These are phyloP conservation scores for Coprinellus aureogranulatus DNA, from an alignment of 768 basidiomycete genomes.

Conservation along the genomic window DNA sequence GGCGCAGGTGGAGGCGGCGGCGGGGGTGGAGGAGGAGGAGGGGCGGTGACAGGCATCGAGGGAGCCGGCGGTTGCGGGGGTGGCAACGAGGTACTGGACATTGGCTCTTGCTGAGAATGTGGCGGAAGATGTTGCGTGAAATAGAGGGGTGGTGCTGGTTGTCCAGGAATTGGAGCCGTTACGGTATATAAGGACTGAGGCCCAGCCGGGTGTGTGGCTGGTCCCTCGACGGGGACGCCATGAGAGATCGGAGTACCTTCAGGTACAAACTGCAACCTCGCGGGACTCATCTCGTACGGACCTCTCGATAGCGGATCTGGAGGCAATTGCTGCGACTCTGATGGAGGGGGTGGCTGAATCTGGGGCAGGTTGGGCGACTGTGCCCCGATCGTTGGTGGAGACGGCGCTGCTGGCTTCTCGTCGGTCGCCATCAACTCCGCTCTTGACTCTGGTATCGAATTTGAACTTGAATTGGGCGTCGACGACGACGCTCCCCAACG, in stretches of 20 bases:
- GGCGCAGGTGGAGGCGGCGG: no score
- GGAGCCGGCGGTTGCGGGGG: conserved; percentile 20
- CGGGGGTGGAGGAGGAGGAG: conserved; percentile 17
- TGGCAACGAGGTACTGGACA: conserved; percentile 18
- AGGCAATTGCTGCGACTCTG: conserved; percentile 32
- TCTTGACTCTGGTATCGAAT: neutral
- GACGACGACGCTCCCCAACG: neutral
- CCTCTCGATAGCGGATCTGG: conserved; percentile 29
- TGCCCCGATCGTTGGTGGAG: neutral
- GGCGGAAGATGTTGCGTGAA: conserved; percentile 17
- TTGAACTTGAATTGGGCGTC: neutral
- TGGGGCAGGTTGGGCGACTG: conserved; percentile 9
- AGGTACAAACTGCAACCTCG: conserved; percentile 37
- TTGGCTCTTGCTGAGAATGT: conserved; percentile 5
- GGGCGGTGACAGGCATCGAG: conserved; percentile 9
- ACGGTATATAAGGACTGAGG: conserved; percentile 39
- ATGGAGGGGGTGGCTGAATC: conserved; percentile 10
- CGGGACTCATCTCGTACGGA: conserved; percentile 20
- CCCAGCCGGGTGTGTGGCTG: conserved; percentile 42
- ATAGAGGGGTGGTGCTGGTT: conserved; percentile 30
- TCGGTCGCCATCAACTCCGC: neutral
- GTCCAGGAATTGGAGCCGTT: conserved; percentile 37
- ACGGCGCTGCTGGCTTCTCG: neutral
- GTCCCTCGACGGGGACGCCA: conserved; percentile 42
- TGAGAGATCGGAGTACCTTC: conserved; percentile 39